Conservation (phyloP, 129 eudicot genomes). For the Flaveria ramosissima region DNA sequence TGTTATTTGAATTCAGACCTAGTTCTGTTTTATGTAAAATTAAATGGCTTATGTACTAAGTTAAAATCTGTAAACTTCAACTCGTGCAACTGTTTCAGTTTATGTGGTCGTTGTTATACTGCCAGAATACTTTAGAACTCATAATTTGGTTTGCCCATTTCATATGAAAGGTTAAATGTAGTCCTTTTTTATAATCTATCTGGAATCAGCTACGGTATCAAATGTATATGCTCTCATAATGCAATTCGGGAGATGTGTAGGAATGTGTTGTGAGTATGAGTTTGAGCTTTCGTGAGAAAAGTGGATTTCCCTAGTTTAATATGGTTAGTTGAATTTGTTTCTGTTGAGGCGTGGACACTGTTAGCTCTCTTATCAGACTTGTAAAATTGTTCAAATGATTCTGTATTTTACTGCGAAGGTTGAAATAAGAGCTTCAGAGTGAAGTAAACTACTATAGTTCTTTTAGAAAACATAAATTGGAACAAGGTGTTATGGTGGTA, state of each 20-base stretch:
- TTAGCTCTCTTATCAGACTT: not conserved
- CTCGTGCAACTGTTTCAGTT: no score
- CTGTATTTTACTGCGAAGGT: not conserved
- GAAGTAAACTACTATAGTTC: not conserved
- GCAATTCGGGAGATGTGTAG: constrained; percentile 10
- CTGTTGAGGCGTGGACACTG: not conserved
- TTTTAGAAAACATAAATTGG: not conserved
- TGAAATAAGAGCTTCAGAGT: not conserved
- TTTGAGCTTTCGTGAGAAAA: not conserved
- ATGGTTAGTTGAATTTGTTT: not conserved
- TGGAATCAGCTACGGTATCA: not conserved
- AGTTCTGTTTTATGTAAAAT: not conserved
- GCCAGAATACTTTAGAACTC: not conserved
- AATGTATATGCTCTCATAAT: not conserved
- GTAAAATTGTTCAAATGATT: not conserved
- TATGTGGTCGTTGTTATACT: not conserved
- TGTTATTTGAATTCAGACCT: constrained; percentile 14
- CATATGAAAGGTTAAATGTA: not conserved
- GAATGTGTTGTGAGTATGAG: constrained; percentile 5
- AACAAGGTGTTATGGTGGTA: not conserved
- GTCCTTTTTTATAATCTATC: not conserved
- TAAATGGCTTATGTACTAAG: not conserved
- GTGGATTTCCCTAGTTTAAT: not conserved
- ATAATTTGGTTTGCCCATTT: not conserved
- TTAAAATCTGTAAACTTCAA: not conserved